Percentiles rank a stretch among this genome's conserved stretches.
These are phyloP conservation scores for Aurantiochytrium sp. DNA, from an alignment of 108 stramenopile genomes.

Conservation along the genomic window DNA sequence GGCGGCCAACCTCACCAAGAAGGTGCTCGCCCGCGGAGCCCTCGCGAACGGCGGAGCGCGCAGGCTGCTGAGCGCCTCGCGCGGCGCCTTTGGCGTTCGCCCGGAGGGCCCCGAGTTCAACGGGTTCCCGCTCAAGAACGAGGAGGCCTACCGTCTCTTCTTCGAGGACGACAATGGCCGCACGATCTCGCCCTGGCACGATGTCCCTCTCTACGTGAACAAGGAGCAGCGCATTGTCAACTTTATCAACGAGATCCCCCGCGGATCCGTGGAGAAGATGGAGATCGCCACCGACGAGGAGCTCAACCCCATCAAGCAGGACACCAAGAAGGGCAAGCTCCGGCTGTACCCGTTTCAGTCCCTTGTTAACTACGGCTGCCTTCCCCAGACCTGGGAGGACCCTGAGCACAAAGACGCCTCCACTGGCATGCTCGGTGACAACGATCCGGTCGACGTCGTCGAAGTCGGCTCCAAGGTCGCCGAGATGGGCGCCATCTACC, in stretches of 20 bases:
- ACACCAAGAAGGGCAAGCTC: constrained; percentile 96
- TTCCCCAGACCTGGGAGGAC: constrained; percentile 94
- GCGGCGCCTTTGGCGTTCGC: neutral
- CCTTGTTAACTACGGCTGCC: constrained; percentile 99
- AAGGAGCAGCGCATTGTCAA: constrained; percentile 55
- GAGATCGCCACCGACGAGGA: constrained; percentile 95
- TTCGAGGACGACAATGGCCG: constrained; percentile 32
- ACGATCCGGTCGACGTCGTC: constrained; percentile 98
- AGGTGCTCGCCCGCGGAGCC: neutral
- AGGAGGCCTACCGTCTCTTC: constrained; percentile 18
- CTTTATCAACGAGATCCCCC: constrained; percentile 93
- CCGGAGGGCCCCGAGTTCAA: neutral
- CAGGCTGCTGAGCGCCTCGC: neutral
- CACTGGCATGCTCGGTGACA: constrained; percentile 83
- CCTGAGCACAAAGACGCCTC: constrained; percentile 68
- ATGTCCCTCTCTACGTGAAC: constrained; percentile 47
- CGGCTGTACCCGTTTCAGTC: constrained; percentile 64
- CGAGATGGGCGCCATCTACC: constrained; percentile 73
- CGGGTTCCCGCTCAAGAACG: constrained; percentile 16
- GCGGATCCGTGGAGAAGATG: constrained; percentile 97
- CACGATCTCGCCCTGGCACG: constrained; percentile 58
- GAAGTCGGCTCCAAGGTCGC: constrained; percentile 81
- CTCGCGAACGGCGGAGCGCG: neutral
- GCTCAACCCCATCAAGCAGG: constrained; percentile 92
- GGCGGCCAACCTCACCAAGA: neutral